Conservation (phyloP, 2,329 filamentous ascomycete genomes). For the Corinectria fuckeliana region DNA sequence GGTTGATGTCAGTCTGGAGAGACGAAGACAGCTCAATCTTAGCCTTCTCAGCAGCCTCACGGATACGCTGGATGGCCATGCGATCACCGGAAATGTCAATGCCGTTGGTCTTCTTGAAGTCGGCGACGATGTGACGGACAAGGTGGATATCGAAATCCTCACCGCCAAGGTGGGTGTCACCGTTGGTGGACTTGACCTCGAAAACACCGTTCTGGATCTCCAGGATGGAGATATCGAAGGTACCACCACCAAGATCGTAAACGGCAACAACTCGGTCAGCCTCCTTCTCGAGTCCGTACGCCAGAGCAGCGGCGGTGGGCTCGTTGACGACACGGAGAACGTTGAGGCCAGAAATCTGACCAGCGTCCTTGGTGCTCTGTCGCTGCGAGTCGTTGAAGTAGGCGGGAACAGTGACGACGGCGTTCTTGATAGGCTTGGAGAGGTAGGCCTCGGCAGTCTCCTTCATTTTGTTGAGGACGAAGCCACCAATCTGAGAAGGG, state of each 20-base stretch:
- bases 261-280: constrained; percentile 88
- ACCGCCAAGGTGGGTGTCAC: constrained; percentile 97
- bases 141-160: constrained; percentile 97
- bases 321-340: constrained; percentile 98
- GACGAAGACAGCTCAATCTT: constrained; percentile 99
- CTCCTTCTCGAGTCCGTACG: constrained; percentile 96
- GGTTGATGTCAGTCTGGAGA: constrained; percentile 95
- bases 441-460: constrained; percentile 96
- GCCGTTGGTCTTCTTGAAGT: constrained; percentile 95
- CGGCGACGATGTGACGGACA: constrained; percentile 89
- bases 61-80: constrained; percentile 99
- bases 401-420: constrained; percentile 93
- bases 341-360: constrained; percentile 94
- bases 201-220: constrained; percentile 98
- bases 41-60: constrained; percentile 97
- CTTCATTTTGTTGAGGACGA: constrained; percentile 98
- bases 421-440: constrained; percentile 90
- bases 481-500: constrained; percentile 97
- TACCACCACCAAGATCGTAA: constrained; percentile 98
- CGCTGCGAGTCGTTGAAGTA: constrained; percentile 99
- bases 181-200: constrained; percentile 98
- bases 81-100: constrained; percentile 91
- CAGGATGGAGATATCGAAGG: constrained; percentile 97
- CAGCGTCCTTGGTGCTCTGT: constrained; percentile 97
- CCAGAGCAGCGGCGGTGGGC: constrained; percentile 93